These are phyloP conservation scores for Massarina eburnea DNA, from an alignment of 2,329 filamentous ascomycete species.

Conservation along the genomic window DNA sequence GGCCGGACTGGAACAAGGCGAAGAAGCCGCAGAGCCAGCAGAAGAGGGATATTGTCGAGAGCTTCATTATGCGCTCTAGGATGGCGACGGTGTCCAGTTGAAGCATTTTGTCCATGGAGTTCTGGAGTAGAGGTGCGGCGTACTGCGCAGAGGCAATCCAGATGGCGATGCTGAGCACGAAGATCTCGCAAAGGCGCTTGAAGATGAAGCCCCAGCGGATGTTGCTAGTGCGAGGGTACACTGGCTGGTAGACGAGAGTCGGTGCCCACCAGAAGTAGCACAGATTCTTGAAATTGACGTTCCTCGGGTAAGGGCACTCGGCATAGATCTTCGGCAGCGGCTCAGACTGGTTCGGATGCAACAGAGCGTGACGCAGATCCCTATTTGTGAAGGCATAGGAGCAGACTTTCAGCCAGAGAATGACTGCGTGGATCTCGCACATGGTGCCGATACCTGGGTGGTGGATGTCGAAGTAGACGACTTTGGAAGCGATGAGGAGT, in stretches of 20 bases:
- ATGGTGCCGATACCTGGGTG: conserved; percentile 92
- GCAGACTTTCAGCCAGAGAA: conserved; percentile 94
- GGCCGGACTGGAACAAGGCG: conserved; percentile 86
- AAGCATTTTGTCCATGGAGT: conserved; percentile 86
- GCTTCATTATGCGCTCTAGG: conserved; percentile 85
- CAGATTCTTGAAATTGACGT: conserved; percentile 85
- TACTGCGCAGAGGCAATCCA: conserved; percentile 97
- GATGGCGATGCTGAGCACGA: conserved; percentile 81
- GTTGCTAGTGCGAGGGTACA: conserved; percentile 80
- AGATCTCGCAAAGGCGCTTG: conserved; percentile 78
- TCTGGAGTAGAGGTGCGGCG: conserved; percentile 82
- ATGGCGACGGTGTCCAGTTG: conserved; percentile 79
- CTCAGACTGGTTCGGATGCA: conserved; percentile 73
- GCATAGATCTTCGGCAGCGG: conserved; percentile 80
- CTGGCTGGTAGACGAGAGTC: conserved; percentile 93
- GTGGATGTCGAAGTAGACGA: conserved; percentile 88
- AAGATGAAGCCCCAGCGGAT: conserved; percentile 87
- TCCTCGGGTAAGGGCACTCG: conserved; percentile 82
- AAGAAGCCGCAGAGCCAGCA: conserved; percentile 99
- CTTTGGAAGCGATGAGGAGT: conserved; percentile 75
- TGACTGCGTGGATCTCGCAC: conserved; percentile 86
- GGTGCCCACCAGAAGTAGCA: conserved; percentile 98
- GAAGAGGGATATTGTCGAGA: conserved; percentile 90
- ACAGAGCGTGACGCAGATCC: conserved; percentile 85
- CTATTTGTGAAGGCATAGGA: conserved; percentile 97